Base-by-base conservation (phyloP, 139 green algal species). In the Coelastrella sp. region DNA sequence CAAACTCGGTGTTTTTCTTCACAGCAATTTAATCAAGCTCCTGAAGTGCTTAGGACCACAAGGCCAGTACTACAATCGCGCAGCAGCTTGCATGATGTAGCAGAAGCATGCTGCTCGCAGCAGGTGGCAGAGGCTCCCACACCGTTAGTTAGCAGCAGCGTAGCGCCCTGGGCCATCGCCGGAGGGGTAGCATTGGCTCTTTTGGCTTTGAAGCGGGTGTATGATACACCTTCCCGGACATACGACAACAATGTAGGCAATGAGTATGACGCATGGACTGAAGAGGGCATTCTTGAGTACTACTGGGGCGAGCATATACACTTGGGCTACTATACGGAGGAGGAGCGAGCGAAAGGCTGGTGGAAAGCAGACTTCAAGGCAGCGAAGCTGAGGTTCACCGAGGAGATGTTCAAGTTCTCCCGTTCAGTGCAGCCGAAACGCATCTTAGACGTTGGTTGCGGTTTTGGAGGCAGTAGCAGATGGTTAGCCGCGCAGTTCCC, bases 281-380 rank as follows among this genome's bases (percentile, higher is more conserved):
- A 97, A 56, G 96, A 98, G 90, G 96, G 96, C 86, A 93, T 98
- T n/a, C 90, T 98, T 22, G 96, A 98, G 90, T 95, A 97, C 90
- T 98, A 98, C 84, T 99, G 98, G 98, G 98, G 98, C 10, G 98
- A 99, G 89, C 98, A 99, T 93, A 99, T 99, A 85, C 98, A 99
- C 85, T 88, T 99, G 75, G 98, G 98, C 3, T 98, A 98, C 83
- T 99, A 99, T 91, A 97, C 79, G 4, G 95, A 98, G 23, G 91
- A 94, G 86, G 96, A 99, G 91, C 92, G 94, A 5, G 81, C 79
- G 14, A 64, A 71, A 3, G 96, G 97, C 3, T 98, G 97, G 92
- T 93, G 94, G 71, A 97, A 97, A 86, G 98, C 98, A 90, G 93
- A 98, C 90, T 99, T 99, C 94, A 99, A 96, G 86, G 81, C 97